These are phyloP conservation scores for Aspergillus vadensis DNA, from an alignment of 2,329 filamentous ascomycete genomes.

Conservation along the genomic window DNA sequence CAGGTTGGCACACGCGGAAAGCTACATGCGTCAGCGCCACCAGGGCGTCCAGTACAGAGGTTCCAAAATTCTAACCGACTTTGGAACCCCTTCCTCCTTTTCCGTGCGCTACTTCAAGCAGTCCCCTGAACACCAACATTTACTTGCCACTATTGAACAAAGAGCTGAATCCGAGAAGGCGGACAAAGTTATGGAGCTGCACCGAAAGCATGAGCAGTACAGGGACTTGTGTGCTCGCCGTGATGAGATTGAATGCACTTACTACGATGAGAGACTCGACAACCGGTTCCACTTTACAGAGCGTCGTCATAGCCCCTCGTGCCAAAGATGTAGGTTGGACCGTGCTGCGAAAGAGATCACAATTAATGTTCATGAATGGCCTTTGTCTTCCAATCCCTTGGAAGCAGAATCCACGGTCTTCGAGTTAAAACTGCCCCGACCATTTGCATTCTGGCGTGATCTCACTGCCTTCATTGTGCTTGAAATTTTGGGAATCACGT, in stretches of 20 bases:
- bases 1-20: slow-evolving; percentile 44
- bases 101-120: slow-evolving; percentile 52
- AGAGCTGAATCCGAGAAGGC: slow-evolving; percentile 34
- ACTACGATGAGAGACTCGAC: slow-evolving; percentile 1
- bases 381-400: slow-evolving; percentile 43
- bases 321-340: slow-evolving; percentile 41
- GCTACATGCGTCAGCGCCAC: slow-evolving; percentile 47
- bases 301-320: slow-evolving; percentile 26
- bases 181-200: slow-evolving; percentile 30
- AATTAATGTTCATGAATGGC: slow-evolving; percentile 60
- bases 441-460: slow-evolving; percentile 55
- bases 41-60: slow-evolving; percentile 14
- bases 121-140: slow-evolving; percentile 44
- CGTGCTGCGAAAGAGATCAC: slow-evolving; percentile 39
- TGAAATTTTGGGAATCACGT: slow-evolving; percentile 38
- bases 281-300: slow-evolving; percentile 1
- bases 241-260: slow-evolving; percentile 9
- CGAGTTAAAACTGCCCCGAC: slow-evolving; percentile 50
- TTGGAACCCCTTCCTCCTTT: slow-evolving; percentile 45
- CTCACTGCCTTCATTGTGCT: slow-evolving; percentile 46
- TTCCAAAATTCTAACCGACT: slow-evolving; percentile 43
- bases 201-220: slow-evolving; percentile 31
- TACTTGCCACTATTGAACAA: slow-evolving; percentile 43
- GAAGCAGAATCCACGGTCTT: slow-evolving; percentile 54
- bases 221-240: slow-evolving; percentile 25